Percentiles rank a stretch among this genome's conserved stretches.
These are phyloP conservation scores for Mucor circinelloides DNA, from an alignment of 371 early-diverging fungal genomes.

Conservation along the genomic window DNA sequence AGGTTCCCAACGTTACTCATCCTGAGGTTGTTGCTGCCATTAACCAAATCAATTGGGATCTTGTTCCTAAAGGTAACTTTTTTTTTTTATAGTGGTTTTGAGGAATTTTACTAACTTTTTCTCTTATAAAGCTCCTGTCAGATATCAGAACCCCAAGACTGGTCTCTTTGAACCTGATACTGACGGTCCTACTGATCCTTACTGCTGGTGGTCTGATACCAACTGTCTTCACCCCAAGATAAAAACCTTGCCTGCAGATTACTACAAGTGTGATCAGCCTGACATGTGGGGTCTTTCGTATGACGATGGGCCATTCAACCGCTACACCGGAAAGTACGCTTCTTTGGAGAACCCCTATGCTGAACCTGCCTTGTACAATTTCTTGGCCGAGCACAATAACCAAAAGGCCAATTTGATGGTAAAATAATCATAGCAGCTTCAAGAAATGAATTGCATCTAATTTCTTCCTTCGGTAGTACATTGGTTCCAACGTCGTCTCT, in stretches of 20 bases:
- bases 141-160: conserved; percentile 14
- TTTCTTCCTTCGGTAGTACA: too few relatives aligned
- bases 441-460: too few relatives aligned
- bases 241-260: conserved; percentile 23
- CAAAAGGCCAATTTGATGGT: conserved; percentile 34
- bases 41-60: conserved; percentile 39
- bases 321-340: conserved; percentile 7
- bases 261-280: conserved; percentile 15
- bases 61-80: conserved; percentile 34
- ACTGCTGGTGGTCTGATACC: conserved; percentile 36
- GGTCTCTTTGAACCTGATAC: conserved; percentile 13
- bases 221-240: conserved; percentile 27
- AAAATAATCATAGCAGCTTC: background rate
- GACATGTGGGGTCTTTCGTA: conserved; percentile 36
- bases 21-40: conserved; percentile 38
- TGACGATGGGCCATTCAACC: conserved; percentile 40
- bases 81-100: too few relatives aligned
- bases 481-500: conserved; percentile 46
- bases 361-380: too few relatives aligned
- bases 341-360: conserved; percentile 25
- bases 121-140: conserved; percentile 22
- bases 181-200: conserved; percentile 23
- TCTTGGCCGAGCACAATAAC: conserved; percentile 23
- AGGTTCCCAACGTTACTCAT: conserved; percentile 22
- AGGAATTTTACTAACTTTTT: too few relatives aligned